Conservation (phyloP, 179 eudicot genomes). For the Silene noctiflora region DNA sequence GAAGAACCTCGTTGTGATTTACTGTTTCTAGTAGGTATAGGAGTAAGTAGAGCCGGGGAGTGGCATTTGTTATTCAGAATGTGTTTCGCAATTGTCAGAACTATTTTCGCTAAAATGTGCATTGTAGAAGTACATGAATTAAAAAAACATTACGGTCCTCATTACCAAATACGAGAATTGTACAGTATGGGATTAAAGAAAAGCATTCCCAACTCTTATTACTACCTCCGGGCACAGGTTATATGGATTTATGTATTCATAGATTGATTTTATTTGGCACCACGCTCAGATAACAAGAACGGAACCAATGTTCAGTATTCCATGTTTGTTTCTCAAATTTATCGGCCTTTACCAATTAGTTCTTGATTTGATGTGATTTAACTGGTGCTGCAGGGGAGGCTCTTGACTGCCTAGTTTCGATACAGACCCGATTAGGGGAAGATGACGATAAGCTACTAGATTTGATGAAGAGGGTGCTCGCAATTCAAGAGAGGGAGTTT, state of each 20-base stretch:
- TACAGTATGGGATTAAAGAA: too few relatives aligned
- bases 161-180: too few relatives aligned
- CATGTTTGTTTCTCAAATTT: background rate
- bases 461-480: conserved; percentile 57
- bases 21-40: too few relatives aligned
- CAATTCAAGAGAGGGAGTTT: conserved; percentile 73
- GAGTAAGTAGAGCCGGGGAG: background rate
- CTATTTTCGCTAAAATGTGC: too few relatives aligned
- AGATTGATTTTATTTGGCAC: background rate
- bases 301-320: background rate
- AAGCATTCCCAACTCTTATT: too few relatives aligned
- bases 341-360: background rate
- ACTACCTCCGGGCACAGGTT: too few relatives aligned
- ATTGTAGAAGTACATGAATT: too few relatives aligned
- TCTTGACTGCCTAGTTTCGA: conserved; percentile 76
- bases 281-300: background rate
- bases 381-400: conserved; percentile 64
- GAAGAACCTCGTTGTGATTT: too few relatives aligned
- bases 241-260: too few relatives aligned
- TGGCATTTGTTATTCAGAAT: background rate
- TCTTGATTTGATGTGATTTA: background rate
- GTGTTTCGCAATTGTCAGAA: background rate
- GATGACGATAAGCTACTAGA: conserved; percentile 50
- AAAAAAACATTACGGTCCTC: too few relatives aligned
- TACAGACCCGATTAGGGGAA: conserved; percentile 59